Evolutionary conservation across 169 alveolate genomes (phyloP).

Genomic region (Blepharisma undulans): DNA sequence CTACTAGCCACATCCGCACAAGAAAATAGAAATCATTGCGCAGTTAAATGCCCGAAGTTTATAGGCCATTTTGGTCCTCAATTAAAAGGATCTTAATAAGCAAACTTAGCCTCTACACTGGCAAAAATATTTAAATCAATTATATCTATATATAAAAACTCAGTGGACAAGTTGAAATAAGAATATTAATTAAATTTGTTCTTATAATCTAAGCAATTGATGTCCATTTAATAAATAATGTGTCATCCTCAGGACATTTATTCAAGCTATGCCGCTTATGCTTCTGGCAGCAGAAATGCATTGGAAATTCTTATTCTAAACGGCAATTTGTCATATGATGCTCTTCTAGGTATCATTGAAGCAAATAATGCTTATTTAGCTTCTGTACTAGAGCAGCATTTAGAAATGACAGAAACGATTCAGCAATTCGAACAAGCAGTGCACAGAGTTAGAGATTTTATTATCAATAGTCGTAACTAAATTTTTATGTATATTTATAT

Average conservation of each 20-base stretch:
- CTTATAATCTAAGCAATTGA: neutral
- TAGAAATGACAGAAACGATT: neutral
- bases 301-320: no score
- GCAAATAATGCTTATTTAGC: neutral
- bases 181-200: neutral
- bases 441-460: neutral
- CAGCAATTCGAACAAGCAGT: neutral
- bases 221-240: neutral
- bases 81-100: no score
- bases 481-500: neutral
- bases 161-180: no score
- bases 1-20: no score
- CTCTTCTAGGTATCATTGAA: neutral
- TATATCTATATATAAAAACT: no score
- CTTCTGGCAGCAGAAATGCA: neutral
- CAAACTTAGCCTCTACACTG: no score
- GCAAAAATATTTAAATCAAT: no score
- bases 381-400: neutral
- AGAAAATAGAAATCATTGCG: no score
- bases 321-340: neutral
- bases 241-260: neutral
- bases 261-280: neutral
- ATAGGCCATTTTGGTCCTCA: no score
- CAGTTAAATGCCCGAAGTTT: no score
- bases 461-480: neutral